Evolutionary conservation across 2,329 filamentous ascomycete species (phyloP), one percentile per base, ranked within the genome.

Genomic region (Emmonsiellopsis sp.): DNA sequence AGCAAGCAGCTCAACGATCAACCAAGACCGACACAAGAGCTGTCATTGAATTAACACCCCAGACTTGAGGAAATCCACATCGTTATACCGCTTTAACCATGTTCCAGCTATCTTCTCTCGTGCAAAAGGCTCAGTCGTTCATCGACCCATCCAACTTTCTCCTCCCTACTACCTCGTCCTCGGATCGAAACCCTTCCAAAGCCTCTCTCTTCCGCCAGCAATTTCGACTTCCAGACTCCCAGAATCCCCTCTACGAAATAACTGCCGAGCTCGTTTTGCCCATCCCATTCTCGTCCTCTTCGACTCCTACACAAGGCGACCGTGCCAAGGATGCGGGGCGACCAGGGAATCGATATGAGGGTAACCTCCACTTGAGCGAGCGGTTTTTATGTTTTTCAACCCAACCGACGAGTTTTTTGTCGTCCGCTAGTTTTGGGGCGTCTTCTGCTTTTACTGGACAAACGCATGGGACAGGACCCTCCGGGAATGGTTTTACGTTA

Each of bases 371-470:
- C 69, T 76, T 98, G 58, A 96, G 90, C 69, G 92, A 98, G 73
- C 82, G 87, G 62, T 98, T 87, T 72, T 83, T 98, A 62, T 97
- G 91, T 78, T 98, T 98, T 76, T 96, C 91, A 0, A 96, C 93
- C 7, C 89, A 93, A 51, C 85, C 89, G 13, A 87, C 89, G 8
- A 94, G 89, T 73, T 96, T 96, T 71, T 71, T 88, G 42, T 84
- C 84, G 58, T 85, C 86, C 0, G 86, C 92, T 13, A 95, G 84
- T 68, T 83, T 86, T 16, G 85, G 83, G 58, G 85, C 86, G 0
- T 91, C 90, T 16, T 89, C 86, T 46, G 82, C 83, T 54, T 97
- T 94, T 72, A 94, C 89, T 3, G 93, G 91, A 13, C 89, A 95
- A 69, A 96, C 92, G 31, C 87, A 95, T 66, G 90, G 93, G 55